These are phyloP conservation scores for Macrophomina phaseolina DNA, from an alignment of 2,329 filamentous ascomycete genomes.

Conservation along the genomic window DNA sequence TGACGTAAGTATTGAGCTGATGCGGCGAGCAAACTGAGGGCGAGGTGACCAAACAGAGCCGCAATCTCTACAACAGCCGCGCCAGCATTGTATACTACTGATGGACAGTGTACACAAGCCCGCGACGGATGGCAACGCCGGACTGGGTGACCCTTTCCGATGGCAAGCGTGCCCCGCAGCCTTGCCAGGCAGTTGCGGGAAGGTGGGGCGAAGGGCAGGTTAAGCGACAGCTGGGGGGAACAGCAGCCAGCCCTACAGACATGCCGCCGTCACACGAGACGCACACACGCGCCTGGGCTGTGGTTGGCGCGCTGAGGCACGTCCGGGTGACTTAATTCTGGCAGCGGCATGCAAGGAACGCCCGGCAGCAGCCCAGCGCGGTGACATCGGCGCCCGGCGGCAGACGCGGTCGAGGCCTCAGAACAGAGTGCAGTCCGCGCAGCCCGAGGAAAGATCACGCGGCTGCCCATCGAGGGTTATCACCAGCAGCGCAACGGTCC, in stretches of 20 bases:
- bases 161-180: background rate
- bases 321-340: background rate
- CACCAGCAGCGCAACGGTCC: slow-evolving; percentile 14
- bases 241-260: background rate
- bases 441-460: background rate
- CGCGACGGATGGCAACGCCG: slow-evolving; percentile 17
- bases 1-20: background rate
- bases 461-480: background rate
- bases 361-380: background rate
- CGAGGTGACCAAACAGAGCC: no score
- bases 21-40: background rate
- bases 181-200: background rate
- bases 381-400: background rate
- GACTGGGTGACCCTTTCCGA: slow-evolving; percentile 19
- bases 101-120: background rate
- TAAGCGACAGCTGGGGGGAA: slow-evolving; percentile 3
- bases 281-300: background rate
- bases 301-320: background rate
- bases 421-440: background rate
- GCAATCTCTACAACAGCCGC: background rate
- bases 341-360: background rate
- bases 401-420: background rate
- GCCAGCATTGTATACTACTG: background rate
- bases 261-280: background rate
- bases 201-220: slow-evolving; percentile 23